Base-by-base conservation (phyloP, 75 land plant species). In the Adiantum capillusveneris region DNA sequence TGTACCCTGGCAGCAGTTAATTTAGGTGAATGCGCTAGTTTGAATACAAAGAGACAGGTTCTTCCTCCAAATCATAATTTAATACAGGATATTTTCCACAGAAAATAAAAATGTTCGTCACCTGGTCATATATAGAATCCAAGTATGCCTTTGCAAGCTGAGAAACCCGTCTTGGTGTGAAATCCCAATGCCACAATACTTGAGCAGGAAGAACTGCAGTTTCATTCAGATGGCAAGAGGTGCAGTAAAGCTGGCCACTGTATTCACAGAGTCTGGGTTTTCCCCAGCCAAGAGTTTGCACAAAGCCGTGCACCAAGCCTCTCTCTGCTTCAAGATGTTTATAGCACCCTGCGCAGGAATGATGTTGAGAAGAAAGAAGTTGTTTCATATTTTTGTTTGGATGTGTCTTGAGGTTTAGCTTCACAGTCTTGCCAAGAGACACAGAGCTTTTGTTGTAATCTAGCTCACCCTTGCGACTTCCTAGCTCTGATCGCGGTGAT, bases 81-180 rank as follows among this genome's bases (percentile, higher is more conserved):
- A 31, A 59, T 20, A 45, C 25, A 17, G 27, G 22, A 3, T 21
- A 44, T 1, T 21, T 44, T 22, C 36, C 37, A 18, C 17, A 14
- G 20, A 19, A 29, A 28, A 44, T n/a, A n/a, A n/a, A n/a, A n/a
- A n/a, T n/a, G n/a, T n/a, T n/a, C n/a, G 3, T 34, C 72, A 92
- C 97, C 95, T 85, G 83, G 31, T 92, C 87, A 71, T 80, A 69
- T 22, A 88, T 85, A 24, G 97, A 92, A 57, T 92, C 95, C 22
- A 92, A 70, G 65, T 80, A 92, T 46, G 94, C 88, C 63, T 92
- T 92, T 25, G 95, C 94, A 67, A 92, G 62, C 69, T 92, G 97
- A 61, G 90, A 92, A 58, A 92, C 90, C 12, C 84, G 84, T 53
- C 84, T 76, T n/a, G 67, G 69, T 31, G 77, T 59, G 62, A 92